Conservation (phyloP, 768 basidiomycete genomes). For the Galerina sulciceps region DNA sequence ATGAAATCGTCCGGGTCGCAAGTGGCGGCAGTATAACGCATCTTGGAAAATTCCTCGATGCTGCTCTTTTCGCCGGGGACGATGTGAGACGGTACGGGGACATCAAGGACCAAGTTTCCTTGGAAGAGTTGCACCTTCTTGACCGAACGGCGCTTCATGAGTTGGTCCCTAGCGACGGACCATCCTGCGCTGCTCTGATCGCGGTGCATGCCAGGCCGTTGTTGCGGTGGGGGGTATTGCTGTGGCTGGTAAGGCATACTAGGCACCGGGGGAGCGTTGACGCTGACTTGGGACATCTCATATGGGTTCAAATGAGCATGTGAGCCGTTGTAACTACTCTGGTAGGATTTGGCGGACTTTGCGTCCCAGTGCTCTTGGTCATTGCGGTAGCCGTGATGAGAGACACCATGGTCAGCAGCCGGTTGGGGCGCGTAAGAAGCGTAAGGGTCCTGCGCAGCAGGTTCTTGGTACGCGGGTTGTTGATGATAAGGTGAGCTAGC, state of each 20-base stretch:
- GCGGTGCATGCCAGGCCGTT: constrained; percentile 51
- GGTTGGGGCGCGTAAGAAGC: constrained; percentile 18
- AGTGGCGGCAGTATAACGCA: constrained; percentile 88
- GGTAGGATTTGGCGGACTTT: constrained; percentile 62
- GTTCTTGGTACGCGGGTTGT: constrained; percentile 21
- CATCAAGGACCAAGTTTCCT: constrained; percentile 86
- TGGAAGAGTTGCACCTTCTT: constrained; percentile 80
- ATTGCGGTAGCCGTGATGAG: constrained; percentile 37
- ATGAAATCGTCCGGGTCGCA: constrained; percentile 92
- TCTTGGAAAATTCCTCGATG: constrained; percentile 78
- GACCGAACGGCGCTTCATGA: constrained; percentile 81
- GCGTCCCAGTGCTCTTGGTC: constrained; percentile 57
- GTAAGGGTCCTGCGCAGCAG: constrained; percentile 20
- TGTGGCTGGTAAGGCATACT: constrained; percentile 49
- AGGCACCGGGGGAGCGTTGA: constrained; percentile 57
- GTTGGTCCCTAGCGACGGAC: constrained; percentile 72
- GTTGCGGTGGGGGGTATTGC: constrained; percentile 66
- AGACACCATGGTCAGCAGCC: constrained; percentile 39
- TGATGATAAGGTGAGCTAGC: constrained; percentile 30
- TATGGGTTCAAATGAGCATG: constrained; percentile 75
- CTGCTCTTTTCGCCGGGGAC: constrained; percentile 66
- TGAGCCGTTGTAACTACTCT: constrained; percentile 70
- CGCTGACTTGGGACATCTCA: constrained; percentile 55
- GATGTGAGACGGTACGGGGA: constrained; percentile 79
- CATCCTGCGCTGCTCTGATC: constrained; percentile 59